Conservation (phyloP, 2,329 filamentous ascomycete species). For the Fusarium hostae region DNA sequence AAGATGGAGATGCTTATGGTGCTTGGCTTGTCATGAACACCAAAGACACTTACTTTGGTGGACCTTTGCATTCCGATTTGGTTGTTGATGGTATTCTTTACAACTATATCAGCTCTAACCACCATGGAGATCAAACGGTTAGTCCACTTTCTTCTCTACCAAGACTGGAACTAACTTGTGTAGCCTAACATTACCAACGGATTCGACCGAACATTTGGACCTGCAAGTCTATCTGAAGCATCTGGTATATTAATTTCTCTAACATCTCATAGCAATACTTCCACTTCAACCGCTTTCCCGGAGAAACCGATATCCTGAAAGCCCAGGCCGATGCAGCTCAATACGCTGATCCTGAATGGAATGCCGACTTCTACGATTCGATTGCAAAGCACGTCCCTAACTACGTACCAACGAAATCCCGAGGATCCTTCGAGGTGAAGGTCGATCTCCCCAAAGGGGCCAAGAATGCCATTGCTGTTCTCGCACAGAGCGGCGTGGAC, state of each 20-base stretch:
- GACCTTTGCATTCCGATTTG: constrained; percentile 70
- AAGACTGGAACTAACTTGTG: constrained; percentile 3
- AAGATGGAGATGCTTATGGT: constrained; percentile 64
- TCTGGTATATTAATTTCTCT: background rate
- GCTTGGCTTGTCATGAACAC: constrained; percentile 74
- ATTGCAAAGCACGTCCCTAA: constrained; percentile 69
- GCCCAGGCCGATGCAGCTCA: constrained; percentile 65
- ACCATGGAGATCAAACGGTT: constrained; percentile 68
- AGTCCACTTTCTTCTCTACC: background rate
- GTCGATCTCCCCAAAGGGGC: constrained; percentile 64
- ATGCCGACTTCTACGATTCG: constrained; percentile 70
- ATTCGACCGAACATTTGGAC: constrained; percentile 73
- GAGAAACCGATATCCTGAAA: constrained; percentile 56
- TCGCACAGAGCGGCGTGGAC: constrained; percentile 52
- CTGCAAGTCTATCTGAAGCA: constrained; percentile 43
- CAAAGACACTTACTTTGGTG: constrained; percentile 70
- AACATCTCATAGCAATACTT: constrained; percentile 59
- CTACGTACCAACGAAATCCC: constrained; percentile 63
- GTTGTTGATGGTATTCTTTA: constrained; percentile 73
- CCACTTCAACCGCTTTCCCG: constrained; percentile 67
- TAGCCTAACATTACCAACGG: constrained; percentile 71
- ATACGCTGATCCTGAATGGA: constrained; percentile 64
- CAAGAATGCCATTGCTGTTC: constrained; percentile 63
- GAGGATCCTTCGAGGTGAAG: constrained; percentile 62
- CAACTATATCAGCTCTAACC: constrained; percentile 71